These are phyloP conservation scores for Helminthosporium solani DNA, from an alignment of 2,329 filamentous ascomycete genomes.

Conservation along the genomic window DNA sequence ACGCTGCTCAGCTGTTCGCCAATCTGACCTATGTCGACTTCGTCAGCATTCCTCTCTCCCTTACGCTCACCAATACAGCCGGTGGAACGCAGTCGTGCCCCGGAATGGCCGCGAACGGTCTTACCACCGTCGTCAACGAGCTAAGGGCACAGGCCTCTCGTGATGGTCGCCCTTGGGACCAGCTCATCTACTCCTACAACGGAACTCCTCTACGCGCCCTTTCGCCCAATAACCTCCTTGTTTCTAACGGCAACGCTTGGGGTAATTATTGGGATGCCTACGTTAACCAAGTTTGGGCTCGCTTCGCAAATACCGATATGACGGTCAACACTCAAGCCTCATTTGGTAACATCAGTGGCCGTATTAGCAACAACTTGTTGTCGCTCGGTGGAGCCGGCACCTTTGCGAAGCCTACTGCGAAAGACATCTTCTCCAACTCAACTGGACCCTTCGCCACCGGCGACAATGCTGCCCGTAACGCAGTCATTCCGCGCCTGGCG, in stretches of 20 bases:
- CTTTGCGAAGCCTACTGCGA: constrained; percentile 58
- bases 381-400: constrained; percentile 45
- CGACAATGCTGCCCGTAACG: constrained; percentile 47
- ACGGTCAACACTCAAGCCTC: constrained; percentile 66
- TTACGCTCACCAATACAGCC: constrained; percentile 48
- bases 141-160: constrained; percentile 56
- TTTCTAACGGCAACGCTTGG: constrained; percentile 51
- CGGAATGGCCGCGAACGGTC: constrained; percentile 60
- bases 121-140: constrained; percentile 56
- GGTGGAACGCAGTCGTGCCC: constrained; percentile 49
- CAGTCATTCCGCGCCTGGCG: constrained; percentile 70
- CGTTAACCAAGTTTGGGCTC: constrained; percentile 53
- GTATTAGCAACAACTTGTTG: constrained; percentile 46
- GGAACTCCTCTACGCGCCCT: constrained; percentile 44
- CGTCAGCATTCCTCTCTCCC: constrained; percentile 50
- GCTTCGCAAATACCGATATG: constrained; percentile 49
- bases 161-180: constrained; percentile 62
- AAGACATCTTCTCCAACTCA: constrained; percentile 67
- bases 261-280: constrained; percentile 55
- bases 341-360: constrained; percentile 55
- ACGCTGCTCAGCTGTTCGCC: constrained; percentile 50
- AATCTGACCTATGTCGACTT: constrained; percentile 76
- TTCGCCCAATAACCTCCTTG: constrained; percentile 49
- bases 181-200: constrained; percentile 53
- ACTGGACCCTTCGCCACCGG: constrained; percentile 60